These are phyloP conservation scores for Perilla frutescens DNA, from an alignment of 257 asterid species.

Conservation along the genomic window DNA sequence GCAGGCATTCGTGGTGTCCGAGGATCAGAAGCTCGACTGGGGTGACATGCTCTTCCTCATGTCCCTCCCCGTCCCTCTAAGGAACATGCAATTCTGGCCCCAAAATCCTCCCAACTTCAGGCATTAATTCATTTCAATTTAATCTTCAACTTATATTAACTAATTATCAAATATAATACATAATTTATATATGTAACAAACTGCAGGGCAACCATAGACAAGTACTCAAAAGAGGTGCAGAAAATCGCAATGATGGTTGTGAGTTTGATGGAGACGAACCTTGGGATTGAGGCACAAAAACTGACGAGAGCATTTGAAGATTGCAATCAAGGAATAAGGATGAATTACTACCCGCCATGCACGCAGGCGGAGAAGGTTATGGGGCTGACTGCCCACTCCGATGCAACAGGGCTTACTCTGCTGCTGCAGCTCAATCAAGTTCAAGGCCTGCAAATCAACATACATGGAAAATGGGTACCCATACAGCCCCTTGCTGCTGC, in stretches of 20 bases:
- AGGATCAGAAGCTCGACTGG: conserved; percentile 22
- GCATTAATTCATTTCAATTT: background rate
- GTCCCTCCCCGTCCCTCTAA: conserved; percentile 36
- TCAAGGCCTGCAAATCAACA: conserved; percentile 45
- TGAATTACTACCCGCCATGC: conserved; percentile 54
- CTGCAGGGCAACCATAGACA: conserved; percentile 39
- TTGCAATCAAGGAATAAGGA: conserved; percentile 48
- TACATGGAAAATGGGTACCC: conserved; percentile 42
- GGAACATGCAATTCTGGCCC: conserved; percentile 43
- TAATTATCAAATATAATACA: too few relatives aligned
- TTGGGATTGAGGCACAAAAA: conserved; percentile 37
- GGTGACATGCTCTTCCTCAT: conserved; percentile 42
- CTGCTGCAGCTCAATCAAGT: conserved; percentile 40
- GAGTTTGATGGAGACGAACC: conserved; percentile 39
- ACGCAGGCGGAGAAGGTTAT: conserved; percentile 41
- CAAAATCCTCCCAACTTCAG: conserved; percentile 40
- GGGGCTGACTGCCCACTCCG: conserved; percentile 49
- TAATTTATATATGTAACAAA: too few relatives aligned
- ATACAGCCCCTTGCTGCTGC: conserved; percentile 43
- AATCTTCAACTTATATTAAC: too few relatives aligned
- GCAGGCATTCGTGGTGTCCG: conserved; percentile 46
- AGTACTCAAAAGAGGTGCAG: conserved; percentile 41
- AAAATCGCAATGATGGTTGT: conserved; percentile 33
- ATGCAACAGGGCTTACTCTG: conserved; percentile 43
- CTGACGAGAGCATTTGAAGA: conserved; percentile 36